phyloP scores from a whole-genome alignment of 2,329 filamentous ascomycete species.

The Cercospora zeae-maydis region DNA sequence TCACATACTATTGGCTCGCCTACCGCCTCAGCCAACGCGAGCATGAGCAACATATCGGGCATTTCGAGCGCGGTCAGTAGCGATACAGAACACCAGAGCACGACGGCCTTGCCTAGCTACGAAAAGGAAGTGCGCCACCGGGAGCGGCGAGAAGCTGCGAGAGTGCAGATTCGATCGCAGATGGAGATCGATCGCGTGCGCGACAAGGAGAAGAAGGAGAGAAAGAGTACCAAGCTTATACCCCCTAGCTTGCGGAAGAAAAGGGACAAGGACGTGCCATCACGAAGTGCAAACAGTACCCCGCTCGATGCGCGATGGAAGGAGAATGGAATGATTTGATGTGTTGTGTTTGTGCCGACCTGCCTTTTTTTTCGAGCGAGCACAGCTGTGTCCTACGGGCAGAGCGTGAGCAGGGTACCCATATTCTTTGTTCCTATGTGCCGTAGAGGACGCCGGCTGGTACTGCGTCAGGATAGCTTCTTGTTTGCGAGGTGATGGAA shows the following conservation, averaged over 20 bases:
- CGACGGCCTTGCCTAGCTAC: constrained; percentile 36
- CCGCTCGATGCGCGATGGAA: constrained; percentile 14
- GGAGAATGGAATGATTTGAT: constrained; percentile 10
- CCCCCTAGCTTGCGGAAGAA: constrained; percentile 37
- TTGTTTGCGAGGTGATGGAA: background rate
- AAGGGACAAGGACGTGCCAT: constrained; percentile 34
- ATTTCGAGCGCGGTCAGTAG: constrained; percentile 32
- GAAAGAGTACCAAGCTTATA: constrained; percentile 41
- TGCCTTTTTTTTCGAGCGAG: background rate
- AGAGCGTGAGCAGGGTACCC: background rate
- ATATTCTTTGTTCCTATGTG: background rate
- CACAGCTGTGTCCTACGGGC: background rate
- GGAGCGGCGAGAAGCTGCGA: constrained; percentile 32
- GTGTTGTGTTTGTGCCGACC: background rate
- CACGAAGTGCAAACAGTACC: constrained; percentile 18
- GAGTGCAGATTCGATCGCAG: constrained; percentile 34
- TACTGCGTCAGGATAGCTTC: background rate
- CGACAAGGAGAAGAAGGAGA: constrained; percentile 38
- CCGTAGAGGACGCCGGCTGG: background rate
- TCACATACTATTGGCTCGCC: constrained; percentile 20
- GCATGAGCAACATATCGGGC: constrained; percentile 32
- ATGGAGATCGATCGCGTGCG: constrained; percentile 33
- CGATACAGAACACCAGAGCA: constrained; percentile 33
- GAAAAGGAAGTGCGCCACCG: constrained; percentile 35
- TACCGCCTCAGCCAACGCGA: constrained; percentile 25